phyloP scores from a whole-genome alignment of 2,329 filamentous ascomycete species.

The Trichophyton rubrum region DNA sequence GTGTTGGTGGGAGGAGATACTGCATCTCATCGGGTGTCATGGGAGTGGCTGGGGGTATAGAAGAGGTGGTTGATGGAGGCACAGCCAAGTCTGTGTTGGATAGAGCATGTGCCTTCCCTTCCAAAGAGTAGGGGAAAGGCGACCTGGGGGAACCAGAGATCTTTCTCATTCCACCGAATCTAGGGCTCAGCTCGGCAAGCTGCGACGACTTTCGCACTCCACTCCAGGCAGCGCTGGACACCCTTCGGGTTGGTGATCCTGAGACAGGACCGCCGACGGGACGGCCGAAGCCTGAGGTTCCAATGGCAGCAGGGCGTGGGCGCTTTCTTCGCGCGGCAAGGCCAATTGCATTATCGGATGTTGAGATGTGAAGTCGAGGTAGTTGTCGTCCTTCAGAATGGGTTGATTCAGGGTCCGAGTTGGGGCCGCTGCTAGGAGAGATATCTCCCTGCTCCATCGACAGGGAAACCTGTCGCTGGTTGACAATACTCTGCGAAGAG shows the following conservation, averaged over 20 bases:
- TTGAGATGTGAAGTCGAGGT: constrained; percentile 22
- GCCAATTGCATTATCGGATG: constrained; percentile 30
- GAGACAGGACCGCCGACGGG: constrained; percentile 22
- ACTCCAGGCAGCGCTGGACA: constrained; percentile 10
- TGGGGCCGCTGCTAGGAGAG: not conserved
- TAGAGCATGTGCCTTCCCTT: constrained; percentile 25
- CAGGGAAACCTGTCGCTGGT: not conserved
- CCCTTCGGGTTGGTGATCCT: constrained; percentile 28
- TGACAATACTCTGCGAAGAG: not conserved
- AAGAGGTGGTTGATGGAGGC: constrained; percentile 24
- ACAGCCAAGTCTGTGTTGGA: constrained; percentile 22
- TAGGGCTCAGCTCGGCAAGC: constrained; percentile 20
- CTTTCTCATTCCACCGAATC: constrained; percentile 37
- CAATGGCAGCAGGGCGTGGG: constrained; percentile 35
- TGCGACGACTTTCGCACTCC: constrained; percentile 34
- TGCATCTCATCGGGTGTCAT: constrained; percentile 33
- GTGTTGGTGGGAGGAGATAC: constrained; percentile 29
- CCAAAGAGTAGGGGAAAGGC: constrained; percentile 35
- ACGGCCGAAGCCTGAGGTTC: constrained; percentile 20
- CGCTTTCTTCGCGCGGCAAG: constrained; percentile 36
- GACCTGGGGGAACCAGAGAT: constrained; percentile 35
- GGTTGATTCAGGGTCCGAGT: not conserved
- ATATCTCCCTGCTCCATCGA: not conserved
- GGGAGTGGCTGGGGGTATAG: constrained; percentile 32
- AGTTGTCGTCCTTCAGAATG: constrained; percentile 4